A percentile compares a stretch with the other conserved stretches of the same genome.
These are phyloP conservation scores for Cicer yamashitae DNA, from an alignment of 306 rosid species.

Conservation along the genomic window DNA sequence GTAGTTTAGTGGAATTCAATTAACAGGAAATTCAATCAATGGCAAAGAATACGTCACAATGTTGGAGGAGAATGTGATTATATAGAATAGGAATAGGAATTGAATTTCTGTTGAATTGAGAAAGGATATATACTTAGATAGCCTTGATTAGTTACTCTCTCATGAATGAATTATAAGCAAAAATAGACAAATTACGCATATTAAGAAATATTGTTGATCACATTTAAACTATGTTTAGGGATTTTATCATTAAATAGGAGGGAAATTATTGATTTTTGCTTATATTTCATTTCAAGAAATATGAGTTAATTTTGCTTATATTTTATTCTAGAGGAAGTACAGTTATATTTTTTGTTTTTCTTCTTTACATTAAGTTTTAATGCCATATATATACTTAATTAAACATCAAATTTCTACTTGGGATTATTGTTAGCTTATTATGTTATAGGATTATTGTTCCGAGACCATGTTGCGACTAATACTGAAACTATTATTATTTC, in stretches of 20 bases:
- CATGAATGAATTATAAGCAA: too few species aligned
- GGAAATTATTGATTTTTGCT: too few species aligned
- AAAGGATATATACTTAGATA: not conserved
- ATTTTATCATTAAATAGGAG: too few species aligned
- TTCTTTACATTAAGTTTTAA: not conserved
- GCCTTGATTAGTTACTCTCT: not conserved
- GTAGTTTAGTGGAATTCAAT: not conserved
- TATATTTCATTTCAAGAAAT: too few species aligned
- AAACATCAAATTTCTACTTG: not conserved
- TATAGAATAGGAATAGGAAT: not conserved
- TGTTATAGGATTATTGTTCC: conserved; percentile 25
- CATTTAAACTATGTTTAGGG: too few species aligned
- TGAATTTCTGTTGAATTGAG: not conserved
- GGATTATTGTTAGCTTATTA: not conserved
- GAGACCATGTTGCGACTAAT: conserved; percentile 8
- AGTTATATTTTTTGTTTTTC: not conserved
- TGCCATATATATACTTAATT: not conserved
- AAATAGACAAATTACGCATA: too few species aligned
- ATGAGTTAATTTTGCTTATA: too few species aligned
- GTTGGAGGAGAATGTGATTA: not conserved
- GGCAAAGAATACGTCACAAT: not conserved
- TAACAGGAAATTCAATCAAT: not conserved
- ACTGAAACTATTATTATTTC: conserved; percentile 9
- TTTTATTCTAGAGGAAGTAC: too few species aligned
- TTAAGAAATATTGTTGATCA: too few species aligned